Conservation (phyloP, 2,329 filamentous ascomycete species). For the Diaporthe longicolla region DNA sequence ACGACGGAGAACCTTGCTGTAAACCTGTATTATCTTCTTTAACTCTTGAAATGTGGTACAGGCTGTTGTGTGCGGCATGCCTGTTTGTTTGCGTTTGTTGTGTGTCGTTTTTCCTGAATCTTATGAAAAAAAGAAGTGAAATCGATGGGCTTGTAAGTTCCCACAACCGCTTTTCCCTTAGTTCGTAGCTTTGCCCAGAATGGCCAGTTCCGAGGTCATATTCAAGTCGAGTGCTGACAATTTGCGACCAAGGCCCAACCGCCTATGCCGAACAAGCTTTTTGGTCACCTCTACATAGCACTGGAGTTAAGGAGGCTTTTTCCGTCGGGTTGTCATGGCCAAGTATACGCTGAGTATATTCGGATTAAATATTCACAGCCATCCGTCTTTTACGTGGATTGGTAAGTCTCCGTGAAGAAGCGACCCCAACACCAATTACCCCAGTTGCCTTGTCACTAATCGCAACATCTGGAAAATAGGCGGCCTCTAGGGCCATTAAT, state of each 20-base stretch:
- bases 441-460: not conserved
- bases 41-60: not conserved
- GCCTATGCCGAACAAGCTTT: not conserved
- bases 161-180: not conserved
- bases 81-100: not conserved
- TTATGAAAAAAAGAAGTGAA: not conserved
- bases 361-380: not conserved
- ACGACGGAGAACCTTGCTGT: not conserved
- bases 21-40: not conserved
- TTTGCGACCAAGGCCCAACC: not conserved
- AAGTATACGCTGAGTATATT: not conserved
- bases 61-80: not conserved
- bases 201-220: not conserved
- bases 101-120: not conserved
- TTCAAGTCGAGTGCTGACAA: not conserved
- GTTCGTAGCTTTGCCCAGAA: not conserved
- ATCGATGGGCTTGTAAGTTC: not conserved
- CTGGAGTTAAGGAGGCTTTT: not conserved
- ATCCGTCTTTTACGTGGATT: slow-evolving; percentile 1
- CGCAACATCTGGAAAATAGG: not conserved
- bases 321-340: not conserved
- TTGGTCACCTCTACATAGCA: slow-evolving; percentile 1
- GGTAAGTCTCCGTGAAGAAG: not conserved
- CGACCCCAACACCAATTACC: not conserved
- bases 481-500: not conserved